Conservation (phyloP, 2,329 filamentous ascomycete genomes). For the Colletotrichum neosansevieriae region DNA sequence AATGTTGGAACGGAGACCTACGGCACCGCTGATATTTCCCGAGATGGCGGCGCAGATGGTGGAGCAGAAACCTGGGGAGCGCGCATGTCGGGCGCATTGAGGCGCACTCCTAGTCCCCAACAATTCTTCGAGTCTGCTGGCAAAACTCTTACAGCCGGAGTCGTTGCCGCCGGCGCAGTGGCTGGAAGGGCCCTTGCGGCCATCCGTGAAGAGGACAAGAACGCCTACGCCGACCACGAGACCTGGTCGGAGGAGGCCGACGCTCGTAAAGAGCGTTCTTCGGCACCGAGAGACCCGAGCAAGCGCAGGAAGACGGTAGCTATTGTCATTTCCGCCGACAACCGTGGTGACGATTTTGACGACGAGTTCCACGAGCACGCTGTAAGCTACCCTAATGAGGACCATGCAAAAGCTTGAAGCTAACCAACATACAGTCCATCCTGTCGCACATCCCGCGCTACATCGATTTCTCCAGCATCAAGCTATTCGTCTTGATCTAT, state of each 20-base stretch:
- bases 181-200: slow-evolving; percentile 86
- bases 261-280: slow-evolving; percentile 65
- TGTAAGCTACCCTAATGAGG: slow-evolving; percentile 64
- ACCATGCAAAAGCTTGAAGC: not conserved
- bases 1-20: slow-evolving; percentile 57
- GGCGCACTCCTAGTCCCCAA: slow-evolving; percentile 86
- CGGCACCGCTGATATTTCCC: slow-evolving; percentile 52
- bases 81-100: slow-evolving; percentile 83
- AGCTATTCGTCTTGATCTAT: slow-evolving; percentile 91
- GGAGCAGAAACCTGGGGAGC: slow-evolving; percentile 72
- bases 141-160: slow-evolving; percentile 82
- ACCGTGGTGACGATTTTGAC: slow-evolving; percentile 67
- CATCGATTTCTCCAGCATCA: slow-evolving; percentile 78
- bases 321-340: slow-evolving; percentile 87
- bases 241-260: slow-evolving; percentile 93
- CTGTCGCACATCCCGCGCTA: slow-evolving; percentile 88
- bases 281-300: slow-evolving; percentile 50
- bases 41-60: slow-evolving; percentile 42
- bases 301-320: slow-evolving; percentile 83
- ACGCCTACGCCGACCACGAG: slow-evolving; percentile 85
- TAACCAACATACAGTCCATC: slow-evolving; percentile 71
- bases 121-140: slow-evolving; percentile 88
- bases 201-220: slow-evolving; percentile 85
- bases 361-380: slow-evolving; percentile 81
- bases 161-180: slow-evolving; percentile 84